Percentiles rank a stretch among this genome's conserved stretches.
phyloP scores from a whole-genome alignment of 129 eudicot species.

The Sambucus nigra region DNA sequence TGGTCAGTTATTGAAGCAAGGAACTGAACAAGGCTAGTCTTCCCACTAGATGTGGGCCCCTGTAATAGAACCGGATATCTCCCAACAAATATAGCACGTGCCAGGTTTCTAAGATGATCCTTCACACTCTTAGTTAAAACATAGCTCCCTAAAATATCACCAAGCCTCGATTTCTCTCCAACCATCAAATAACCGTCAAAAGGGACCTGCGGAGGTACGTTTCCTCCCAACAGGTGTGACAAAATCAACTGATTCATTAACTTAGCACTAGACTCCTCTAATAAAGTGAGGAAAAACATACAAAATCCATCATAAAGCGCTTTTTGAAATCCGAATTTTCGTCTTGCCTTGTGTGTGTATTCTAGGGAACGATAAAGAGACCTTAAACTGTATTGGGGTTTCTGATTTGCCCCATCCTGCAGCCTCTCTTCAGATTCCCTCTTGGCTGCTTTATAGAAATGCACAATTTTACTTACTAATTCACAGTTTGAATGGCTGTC shows the following conservation, averaged over 20 bases:
- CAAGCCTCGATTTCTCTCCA: constrained; percentile 9
- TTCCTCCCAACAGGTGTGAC: constrained; percentile 41
- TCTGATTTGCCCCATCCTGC: constrained; percentile 99
- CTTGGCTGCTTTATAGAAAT: constrained; percentile 74
- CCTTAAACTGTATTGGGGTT: constrained; percentile 93
- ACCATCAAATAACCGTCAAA: constrained; percentile 37
- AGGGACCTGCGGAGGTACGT: constrained; percentile 30
- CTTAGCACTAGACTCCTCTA: constrained; percentile 71
- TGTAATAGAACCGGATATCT: constrained; percentile 90
- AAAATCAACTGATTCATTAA: constrained; percentile 50
- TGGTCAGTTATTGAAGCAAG: constrained; percentile 82
- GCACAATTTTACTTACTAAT: constrained; percentile 34
- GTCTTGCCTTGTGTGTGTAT: constrained; percentile 58
- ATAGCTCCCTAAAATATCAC: constrained; percentile 42
- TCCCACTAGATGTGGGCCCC: constrained; percentile 99
- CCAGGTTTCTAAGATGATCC: constrained; percentile 67
- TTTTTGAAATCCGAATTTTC: constrained; percentile 31
- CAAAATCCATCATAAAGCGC: constrained; percentile 91
- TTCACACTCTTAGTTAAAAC: constrained; percentile 63
- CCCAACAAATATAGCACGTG: constrained; percentile 63
- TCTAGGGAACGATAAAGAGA: constrained; percentile 91
- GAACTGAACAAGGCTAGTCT: constrained; percentile 93
- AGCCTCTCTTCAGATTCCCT: constrained; percentile 74
- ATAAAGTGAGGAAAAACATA: constrained; percentile 70
- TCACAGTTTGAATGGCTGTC: constrained; percentile 30